Conservation (phyloP, 1,139 yeast genomes). For the Geotrichum reessii region DNA sequence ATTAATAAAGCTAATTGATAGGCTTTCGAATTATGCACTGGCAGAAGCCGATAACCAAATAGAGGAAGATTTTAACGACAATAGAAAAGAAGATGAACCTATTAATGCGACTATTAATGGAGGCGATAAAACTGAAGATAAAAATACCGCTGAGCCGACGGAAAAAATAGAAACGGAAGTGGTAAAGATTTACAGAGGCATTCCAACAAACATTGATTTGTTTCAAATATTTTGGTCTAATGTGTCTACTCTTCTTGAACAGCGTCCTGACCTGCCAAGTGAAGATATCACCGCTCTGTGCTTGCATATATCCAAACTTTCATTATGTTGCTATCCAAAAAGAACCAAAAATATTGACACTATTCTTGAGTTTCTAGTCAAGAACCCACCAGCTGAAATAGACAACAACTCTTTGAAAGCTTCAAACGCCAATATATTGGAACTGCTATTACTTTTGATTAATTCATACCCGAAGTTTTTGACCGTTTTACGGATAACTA, state of each 20-base stretch:
- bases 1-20: slow-evolving; percentile 61
- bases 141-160: neutral
- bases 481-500: slow-evolving; percentile 34
- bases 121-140: slow-evolving; percentile 7
- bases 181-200: slow-evolving; percentile 13
- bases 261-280: slow-evolving; percentile 58
- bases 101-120: neutral
- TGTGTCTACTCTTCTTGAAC: slow-evolving; percentile 47
- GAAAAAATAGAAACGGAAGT: slow-evolving; percentile 8
- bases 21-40: slow-evolving; percentile 57
- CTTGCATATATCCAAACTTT: slow-evolving; percentile 57
- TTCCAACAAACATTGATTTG: slow-evolving; percentile 34
- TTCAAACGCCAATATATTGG: slow-evolving; percentile 44
- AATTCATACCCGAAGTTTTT: slow-evolving; percentile 25
- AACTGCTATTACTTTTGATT: slow-evolving; percentile 55
- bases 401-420: slow-evolving; percentile 17
- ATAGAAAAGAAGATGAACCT: neutral
- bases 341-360: slow-evolving; percentile 52
- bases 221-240: slow-evolving; percentile 64
- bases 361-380: slow-evolving; percentile 54
- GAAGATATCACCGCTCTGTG: slow-evolving; percentile 62
- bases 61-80: slow-evolving; percentile 8
- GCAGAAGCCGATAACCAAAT: slow-evolving; percentile 28
- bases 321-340: slow-evolving; percentile 50
- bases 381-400: slow-evolving; percentile 33